Evolutionary conservation across 495 filamentous ascomycete genomes (phyloP).

Genomic region (Echria macrotheca): DNA sequence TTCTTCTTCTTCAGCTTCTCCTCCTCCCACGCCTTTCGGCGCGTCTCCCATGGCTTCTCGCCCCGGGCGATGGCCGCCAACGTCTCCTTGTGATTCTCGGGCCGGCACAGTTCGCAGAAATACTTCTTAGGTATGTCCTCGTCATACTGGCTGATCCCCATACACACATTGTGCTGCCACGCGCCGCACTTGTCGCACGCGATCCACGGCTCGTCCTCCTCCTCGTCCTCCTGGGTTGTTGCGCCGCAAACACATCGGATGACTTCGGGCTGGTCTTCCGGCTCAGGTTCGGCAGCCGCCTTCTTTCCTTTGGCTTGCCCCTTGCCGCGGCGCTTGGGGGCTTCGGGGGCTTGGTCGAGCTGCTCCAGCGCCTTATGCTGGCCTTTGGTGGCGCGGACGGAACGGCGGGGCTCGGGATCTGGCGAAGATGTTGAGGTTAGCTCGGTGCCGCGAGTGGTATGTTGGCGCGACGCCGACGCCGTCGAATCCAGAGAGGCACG

Average conservation of each 20-base stretch:
- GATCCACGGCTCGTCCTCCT: constrained; percentile 78
- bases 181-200: constrained; percentile 84
- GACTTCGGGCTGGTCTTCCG: constrained; percentile 56
- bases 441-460: constrained; percentile 5
- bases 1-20: constrained; percentile 36
- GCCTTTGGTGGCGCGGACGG: constrained; percentile 90
- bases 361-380: constrained; percentile 84
- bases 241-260: constrained; percentile 93
- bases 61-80: constrained; percentile 68
- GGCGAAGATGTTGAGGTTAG: constrained; percentile 17
- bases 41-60: constrained; percentile 80
- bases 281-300: constrained; percentile 48
- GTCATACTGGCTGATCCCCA: constrained; percentile 74
- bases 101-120: constrained; percentile 84
- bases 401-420: constrained; percentile 81
- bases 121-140: constrained; percentile 72
- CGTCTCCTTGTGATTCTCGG: constrained; percentile 71
- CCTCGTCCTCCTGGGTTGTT: constrained; percentile 74
- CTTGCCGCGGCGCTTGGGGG: constrained; percentile 55
- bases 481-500: constrained; percentile 2
- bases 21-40: constrained; percentile 50
- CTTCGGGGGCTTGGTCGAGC: constrained; percentile 58
- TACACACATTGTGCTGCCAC: constrained; percentile 97
- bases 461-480: constrained; percentile 5
- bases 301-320: constrained; percentile 42